Percentiles rank a stretch among this genome's conserved stretches.
Conservation (phyloP, 169 alveolate species). For the Cryptosporidium baileyi region DNA sequence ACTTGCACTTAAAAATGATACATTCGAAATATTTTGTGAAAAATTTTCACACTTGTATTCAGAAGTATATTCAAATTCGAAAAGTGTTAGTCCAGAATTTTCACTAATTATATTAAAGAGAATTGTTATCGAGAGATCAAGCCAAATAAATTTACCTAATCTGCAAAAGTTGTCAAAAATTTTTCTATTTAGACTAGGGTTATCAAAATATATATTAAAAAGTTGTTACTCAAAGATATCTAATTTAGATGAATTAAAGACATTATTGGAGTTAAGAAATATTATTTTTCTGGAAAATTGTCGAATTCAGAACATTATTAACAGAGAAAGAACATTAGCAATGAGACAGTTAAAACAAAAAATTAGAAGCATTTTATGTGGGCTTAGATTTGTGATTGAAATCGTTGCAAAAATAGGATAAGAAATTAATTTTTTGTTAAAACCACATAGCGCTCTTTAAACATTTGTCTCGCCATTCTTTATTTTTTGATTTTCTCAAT, state of each 20-base stretch:
- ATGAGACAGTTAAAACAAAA: not conserved
- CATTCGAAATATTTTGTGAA: not conserved
- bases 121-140: not conserved
- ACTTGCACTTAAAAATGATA: not conserved
- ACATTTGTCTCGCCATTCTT: not conserved
- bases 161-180: not conserved
- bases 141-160: not conserved
- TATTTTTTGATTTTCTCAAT: not conserved
- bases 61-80: conserved; percentile 14
- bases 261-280: not conserved
- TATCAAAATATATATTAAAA: conserved; percentile 3
- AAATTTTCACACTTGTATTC: not conserved
- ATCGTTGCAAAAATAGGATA: not conserved
- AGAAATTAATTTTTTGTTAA: not conserved
- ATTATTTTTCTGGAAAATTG: not conserved
- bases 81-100: conserved; percentile 15
- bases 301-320: not conserved
- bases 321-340: not conserved
- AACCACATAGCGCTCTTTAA: not conserved
- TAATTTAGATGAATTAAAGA: not conserved
- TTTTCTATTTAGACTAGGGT: not conserved
- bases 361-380: not conserved
- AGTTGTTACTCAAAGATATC: conserved; percentile 10
- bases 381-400: conserved; percentile 1
- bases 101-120: not conserved